A percentile compares a stretch with the other conserved stretches of the same genome.
phyloP scores from a whole-genome alignment of 768 basidiomycete genomes.

The Hirschioporus abietinus region DNA sequence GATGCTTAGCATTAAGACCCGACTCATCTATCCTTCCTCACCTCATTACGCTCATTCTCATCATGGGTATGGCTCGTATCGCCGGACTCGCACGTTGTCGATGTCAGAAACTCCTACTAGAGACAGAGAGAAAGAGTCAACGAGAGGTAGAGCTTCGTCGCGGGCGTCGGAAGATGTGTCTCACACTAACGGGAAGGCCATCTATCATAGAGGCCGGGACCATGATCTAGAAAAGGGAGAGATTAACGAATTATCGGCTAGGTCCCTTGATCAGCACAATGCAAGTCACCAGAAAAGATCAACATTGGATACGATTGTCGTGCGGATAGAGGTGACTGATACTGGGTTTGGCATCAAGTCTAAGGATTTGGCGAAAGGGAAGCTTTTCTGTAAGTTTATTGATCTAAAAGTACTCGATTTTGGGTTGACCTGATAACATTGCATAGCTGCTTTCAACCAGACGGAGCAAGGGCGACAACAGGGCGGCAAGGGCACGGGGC shows the following conservation, averaged over 20 bases:
- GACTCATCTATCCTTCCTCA: slow-evolving; percentile 37
- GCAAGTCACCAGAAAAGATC: slow-evolving; percentile 32
- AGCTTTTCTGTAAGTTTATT: slow-evolving; percentile 56
- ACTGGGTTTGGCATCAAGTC: slow-evolving; percentile 62
- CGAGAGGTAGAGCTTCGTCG: slow-evolving; percentile 5
- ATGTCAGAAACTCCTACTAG: neutral
- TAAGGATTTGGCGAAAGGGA: slow-evolving; percentile 64
- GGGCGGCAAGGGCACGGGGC: slow-evolving; percentile 52
- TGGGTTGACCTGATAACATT: slow-evolving; percentile 10
- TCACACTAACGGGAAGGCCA: neutral
- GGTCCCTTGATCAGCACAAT: slow-evolving; percentile 46
- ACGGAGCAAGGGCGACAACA: slow-evolving; percentile 73
- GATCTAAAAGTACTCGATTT: neutral
- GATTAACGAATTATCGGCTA: slow-evolving; percentile 21
- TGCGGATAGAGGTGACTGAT: slow-evolving; percentile 81
- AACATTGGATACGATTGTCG: slow-evolving; percentile 59
- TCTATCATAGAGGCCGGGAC: slow-evolving; percentile 21
- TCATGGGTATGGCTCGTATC: neutral
- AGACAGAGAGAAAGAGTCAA: neutral
- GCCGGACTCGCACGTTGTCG: neutral
- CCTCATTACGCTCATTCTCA: neutral
- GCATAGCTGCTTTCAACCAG: slow-evolving; percentile 66
- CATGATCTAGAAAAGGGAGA: neutral
- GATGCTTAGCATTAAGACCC: slow-evolving; percentile 60
- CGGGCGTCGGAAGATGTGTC: neutral